Percentiles rank a stretch among this genome's conserved stretches.
These are phyloP conservation scores for Monilinia aucupariae DNA, from an alignment of 2,329 filamentous ascomycete genomes.

Conservation along the genomic window DNA sequence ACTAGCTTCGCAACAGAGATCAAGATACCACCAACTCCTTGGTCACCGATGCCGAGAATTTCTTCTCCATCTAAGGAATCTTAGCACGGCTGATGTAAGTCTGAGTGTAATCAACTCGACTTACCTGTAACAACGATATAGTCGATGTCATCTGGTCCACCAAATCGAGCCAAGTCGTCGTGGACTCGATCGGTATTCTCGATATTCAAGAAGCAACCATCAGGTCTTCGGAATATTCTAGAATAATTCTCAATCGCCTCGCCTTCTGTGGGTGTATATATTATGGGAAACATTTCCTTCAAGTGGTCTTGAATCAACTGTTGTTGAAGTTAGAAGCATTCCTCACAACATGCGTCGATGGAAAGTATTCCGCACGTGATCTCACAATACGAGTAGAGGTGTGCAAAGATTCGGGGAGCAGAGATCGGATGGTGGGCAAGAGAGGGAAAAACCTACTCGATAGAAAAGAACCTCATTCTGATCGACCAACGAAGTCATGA, in stretches of 20 bases:
- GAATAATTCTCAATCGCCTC: constrained; percentile 86
- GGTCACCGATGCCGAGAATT: constrained; percentile 85
- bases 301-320: constrained; percentile 71
- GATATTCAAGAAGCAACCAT: constrained; percentile 78
- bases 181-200: constrained; percentile 61
- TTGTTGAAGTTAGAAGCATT: background rate
- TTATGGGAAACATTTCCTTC: constrained; percentile 83
- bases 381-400: no score
- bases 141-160: constrained; percentile 68
- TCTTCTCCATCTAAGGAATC: constrained; percentile 49
- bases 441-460: constrained; percentile 43
- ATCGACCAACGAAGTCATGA: constrained; percentile 76
- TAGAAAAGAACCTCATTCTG: constrained; percentile 84
- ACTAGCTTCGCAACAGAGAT: constrained; percentile 81
- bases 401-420: background rate
- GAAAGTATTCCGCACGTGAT: background rate
- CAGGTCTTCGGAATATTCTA: constrained; percentile 66
- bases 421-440: background rate
- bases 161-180: constrained; percentile 63
- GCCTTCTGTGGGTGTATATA: constrained; percentile 86
- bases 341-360: background rate
- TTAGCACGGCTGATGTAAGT: constrained; percentile 19
- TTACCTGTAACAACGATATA: constrained; percentile 81
- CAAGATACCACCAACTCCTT: constrained; percentile 77
- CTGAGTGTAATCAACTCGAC: constrained; percentile 42